phyloP scores from a whole-genome alignment of 1,139 yeast genomes.

The Nakaseomyces kungkrabaensis region DNA sequence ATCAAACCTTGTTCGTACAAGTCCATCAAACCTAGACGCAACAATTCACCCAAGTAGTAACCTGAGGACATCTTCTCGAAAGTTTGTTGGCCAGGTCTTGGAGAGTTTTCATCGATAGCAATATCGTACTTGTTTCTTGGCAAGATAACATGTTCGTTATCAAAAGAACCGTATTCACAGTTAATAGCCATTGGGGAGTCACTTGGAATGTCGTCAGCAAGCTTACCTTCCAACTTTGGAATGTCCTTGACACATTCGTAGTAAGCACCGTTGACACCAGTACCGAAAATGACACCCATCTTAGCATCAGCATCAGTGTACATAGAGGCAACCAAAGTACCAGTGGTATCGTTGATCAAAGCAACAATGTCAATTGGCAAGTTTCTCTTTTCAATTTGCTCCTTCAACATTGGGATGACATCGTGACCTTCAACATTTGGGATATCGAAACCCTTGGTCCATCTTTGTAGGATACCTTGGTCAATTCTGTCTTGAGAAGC shows the following conservation, averaged over 20 bases:
- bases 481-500: conserved; percentile 77
- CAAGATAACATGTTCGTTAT: conserved; percentile 71
- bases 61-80: conserved; percentile 98
- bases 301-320: conserved; percentile 81
- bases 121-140: conserved; percentile 89
- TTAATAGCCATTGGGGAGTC: conserved; percentile 87
- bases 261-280: conserved; percentile 97
- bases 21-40: conserved; percentile 73
- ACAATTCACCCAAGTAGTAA: conserved; percentile 85
- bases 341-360: conserved; percentile 92
- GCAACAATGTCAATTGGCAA: conserved; percentile 86
- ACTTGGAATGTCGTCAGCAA: conserved; percentile 50
- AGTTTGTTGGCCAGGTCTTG: conserved; percentile 93
- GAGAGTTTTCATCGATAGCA: conserved; percentile 71
- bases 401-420: conserved; percentile 84
- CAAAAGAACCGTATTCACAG: conserved; percentile 98
- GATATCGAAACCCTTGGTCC: conserved; percentile 98
- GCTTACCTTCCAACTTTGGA: conserved; percentile 71
- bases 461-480: conserved; percentile 80
- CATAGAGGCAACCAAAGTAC: conserved; percentile 92
- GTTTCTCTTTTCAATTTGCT: conserved; percentile 50
- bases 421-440: conserved; percentile 90
- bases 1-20: conserved; percentile 53
- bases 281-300: conserved; percentile 95
- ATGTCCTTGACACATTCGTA: conserved; percentile 66